A percentile compares a stretch with the other conserved stretches of the same genome.
Conservation (phyloP, 2,329 filamentous ascomycete species). For the Fusarium pseudoanthophilum region DNA sequence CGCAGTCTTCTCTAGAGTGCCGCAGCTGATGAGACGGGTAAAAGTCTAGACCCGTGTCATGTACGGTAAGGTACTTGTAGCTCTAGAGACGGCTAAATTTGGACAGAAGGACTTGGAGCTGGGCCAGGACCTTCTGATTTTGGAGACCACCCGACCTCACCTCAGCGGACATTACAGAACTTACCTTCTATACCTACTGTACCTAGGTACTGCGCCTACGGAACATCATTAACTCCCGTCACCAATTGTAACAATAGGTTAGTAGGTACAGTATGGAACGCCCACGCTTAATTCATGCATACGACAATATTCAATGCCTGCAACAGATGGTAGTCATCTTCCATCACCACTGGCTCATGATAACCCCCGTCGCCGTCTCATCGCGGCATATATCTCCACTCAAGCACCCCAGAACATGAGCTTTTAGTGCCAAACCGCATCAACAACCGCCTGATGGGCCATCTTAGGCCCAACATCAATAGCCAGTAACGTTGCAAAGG, state of each 20-base stretch:
- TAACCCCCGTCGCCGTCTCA: constrained; percentile 14
- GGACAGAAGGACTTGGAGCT: not conserved
- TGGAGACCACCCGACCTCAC: constrained; percentile 1
- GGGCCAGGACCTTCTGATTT: constrained; percentile 19
- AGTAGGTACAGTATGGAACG: not conserved
- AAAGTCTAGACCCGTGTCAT: not conserved
- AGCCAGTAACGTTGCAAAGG: constrained; percentile 40
- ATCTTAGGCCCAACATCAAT: constrained; percentile 27
- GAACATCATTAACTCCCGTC: not conserved
- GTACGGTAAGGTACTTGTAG: not conserved
- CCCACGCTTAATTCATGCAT: constrained; percentile 6
- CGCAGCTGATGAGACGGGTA: constrained; percentile 6
- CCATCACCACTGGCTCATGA: constrained; percentile 15
- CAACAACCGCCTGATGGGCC: constrained; percentile 38
- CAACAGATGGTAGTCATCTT: not conserved
- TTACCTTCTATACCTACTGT: not conserved
- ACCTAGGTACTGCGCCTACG: not conserved
- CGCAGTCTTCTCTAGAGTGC: constrained; percentile 3
- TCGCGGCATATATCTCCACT: constrained; percentile 27
- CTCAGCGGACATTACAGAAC: not conserved
- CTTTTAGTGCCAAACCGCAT: constrained; percentile 33
- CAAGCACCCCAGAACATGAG: constrained; percentile 23
- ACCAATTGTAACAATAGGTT: not conserved
- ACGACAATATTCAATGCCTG: not conserved
- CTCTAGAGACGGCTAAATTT: constrained; percentile 2